Percentiles rank a stretch among this genome's conserved stretches.
Conservation (phyloP, 148 eudicot genomes). For the Beta vulgaris region DNA sequence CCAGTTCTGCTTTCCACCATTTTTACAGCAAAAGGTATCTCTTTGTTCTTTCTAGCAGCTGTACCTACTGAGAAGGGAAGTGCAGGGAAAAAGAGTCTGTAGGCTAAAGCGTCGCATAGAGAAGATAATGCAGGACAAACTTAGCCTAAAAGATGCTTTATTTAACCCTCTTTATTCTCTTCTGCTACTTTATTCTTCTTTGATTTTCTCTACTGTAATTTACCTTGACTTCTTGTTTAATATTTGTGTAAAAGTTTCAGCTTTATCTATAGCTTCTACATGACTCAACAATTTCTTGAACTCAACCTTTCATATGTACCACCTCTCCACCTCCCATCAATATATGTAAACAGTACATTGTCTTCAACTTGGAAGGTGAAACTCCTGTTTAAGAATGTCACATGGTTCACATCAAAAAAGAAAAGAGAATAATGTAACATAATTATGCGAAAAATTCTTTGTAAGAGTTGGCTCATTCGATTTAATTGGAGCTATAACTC, state of each 20-base stretch:
- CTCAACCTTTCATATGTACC: too few relatives aligned
- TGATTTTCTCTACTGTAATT: slow-evolving; percentile 16
- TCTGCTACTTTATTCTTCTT: slow-evolving; percentile 12
- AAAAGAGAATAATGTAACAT: too few relatives aligned
- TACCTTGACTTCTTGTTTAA: not conserved
- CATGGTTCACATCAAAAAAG: too few relatives aligned
- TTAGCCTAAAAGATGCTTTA: slow-evolving; percentile 16
- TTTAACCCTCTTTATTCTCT: slow-evolving; percentile 9
- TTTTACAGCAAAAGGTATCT: not conserved
- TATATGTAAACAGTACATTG: too few relatives aligned
- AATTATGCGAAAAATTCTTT: too few relatives aligned
- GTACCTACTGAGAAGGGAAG: not conserved
- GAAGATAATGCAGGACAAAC: slow-evolving; percentile 12
- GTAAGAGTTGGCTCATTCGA: too few relatives aligned
- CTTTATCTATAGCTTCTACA: slow-evolving; percentile 5
- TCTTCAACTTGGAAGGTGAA: too few relatives aligned
- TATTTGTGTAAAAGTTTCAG: not conserved
- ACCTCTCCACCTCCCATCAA: too few relatives aligned
- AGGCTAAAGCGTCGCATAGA: not conserved
- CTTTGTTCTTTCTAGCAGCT: not conserved
- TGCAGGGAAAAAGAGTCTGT: not conserved
- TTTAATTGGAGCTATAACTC: too few relatives aligned
- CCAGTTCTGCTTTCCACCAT: not conserved
- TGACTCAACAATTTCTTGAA: not conserved
- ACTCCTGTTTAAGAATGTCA: too few relatives aligned